Evolutionary conservation across 805 yeast species (phyloP).

Genomic region (Sugiyamaella chiloensis): DNA sequence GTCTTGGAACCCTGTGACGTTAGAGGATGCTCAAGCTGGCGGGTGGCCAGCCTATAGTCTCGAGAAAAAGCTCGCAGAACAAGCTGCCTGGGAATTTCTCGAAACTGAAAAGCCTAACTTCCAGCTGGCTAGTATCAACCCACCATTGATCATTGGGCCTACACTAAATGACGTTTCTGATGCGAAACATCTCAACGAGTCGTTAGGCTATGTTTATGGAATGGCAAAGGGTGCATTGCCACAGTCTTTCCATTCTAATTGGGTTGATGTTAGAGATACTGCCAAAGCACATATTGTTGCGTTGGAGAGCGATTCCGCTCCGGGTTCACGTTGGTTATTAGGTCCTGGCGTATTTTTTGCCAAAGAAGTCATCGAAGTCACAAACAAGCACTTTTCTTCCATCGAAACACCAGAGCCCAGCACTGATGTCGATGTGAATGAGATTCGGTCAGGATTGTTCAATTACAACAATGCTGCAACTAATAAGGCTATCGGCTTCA

Average conservation of each 20-base stretch:
- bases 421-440: neutral
- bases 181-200: slow-evolving; percentile 17
- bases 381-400: too few relatives aligned
- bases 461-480: slow-evolving; percentile 44
- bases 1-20: slow-evolving; percentile 36
- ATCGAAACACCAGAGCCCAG: neutral
- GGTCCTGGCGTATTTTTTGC: neutral
- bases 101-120: slow-evolving; percentile 31
- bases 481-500: too few relatives aligned
- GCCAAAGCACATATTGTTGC: slow-evolving; percentile 56
- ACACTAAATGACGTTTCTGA: slow-evolving; percentile 28
- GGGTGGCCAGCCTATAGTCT: slow-evolving; percentile 27
- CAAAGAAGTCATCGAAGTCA: too few relatives aligned
- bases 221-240: slow-evolving; percentile 26
- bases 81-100: slow-evolving; percentile 53
- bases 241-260: slow-evolving; percentile 16
- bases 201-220: slow-evolving; percentile 6
- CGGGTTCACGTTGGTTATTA: slow-evolving; percentile 16
- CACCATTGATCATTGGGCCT: slow-evolving; percentile 37
- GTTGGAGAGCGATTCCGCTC: slow-evolving; percentile 36
- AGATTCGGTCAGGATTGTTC: slow-evolving; percentile 51
- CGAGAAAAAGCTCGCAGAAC: slow-evolving; percentile 56
- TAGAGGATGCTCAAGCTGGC: slow-evolving; percentile 27
- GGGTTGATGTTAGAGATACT: slow-evolving; percentile 60
- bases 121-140: slow-evolving; percentile 29